A percentile compares a stretch with the other conserved stretches of the same genome.
These are phyloP conservation scores for Phytophthora pinifolia DNA, from an alignment of 352 stramenopile species.

Conservation along the genomic window DNA sequence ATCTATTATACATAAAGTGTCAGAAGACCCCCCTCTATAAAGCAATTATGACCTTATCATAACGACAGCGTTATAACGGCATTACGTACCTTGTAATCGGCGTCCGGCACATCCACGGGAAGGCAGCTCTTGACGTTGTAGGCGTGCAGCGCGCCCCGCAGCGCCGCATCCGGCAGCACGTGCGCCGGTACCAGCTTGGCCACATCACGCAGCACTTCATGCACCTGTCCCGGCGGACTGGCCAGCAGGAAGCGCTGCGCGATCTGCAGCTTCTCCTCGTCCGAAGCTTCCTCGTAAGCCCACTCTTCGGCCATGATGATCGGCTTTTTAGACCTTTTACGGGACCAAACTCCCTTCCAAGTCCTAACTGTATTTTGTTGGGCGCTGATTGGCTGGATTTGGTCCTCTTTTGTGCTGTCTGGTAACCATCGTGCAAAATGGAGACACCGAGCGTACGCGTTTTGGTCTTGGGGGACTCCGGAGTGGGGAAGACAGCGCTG, in stretches of 20 bases:
- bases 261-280: constrained; percentile 90
- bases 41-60: neutral
- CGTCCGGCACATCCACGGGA: constrained; percentile 67
- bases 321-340: neutral
- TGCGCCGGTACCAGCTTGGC: constrained; percentile 73
- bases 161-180: constrained; percentile 68
- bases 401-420: too few species aligned
- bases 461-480: constrained; percentile 83
- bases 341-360: too few species aligned
- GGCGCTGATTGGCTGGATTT: neutral
- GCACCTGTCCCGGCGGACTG: constrained; percentile 87
- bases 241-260: constrained; percentile 90
- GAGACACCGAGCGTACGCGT: constrained; percentile 75
- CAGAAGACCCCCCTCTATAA: neutral
- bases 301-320: constrained; percentile 64
- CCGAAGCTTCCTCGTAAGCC: constrained; percentile 66
- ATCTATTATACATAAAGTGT: constrained; percentile 46
- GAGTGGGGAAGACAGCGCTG: constrained; percentile 82
- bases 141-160: constrained; percentile 68
- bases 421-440: too few species aligned
- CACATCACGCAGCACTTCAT: constrained; percentile 86
- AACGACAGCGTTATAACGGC: neutral
- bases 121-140: constrained; percentile 82
- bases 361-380: too few species aligned
- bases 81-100: constrained; percentile 65